Percentiles rank a stretch among this genome's conserved stretches.
These are phyloP conservation scores for Wallacemonas rigidus DNA, from an alignment of 208 protist species.

Conservation along the genomic window DNA sequence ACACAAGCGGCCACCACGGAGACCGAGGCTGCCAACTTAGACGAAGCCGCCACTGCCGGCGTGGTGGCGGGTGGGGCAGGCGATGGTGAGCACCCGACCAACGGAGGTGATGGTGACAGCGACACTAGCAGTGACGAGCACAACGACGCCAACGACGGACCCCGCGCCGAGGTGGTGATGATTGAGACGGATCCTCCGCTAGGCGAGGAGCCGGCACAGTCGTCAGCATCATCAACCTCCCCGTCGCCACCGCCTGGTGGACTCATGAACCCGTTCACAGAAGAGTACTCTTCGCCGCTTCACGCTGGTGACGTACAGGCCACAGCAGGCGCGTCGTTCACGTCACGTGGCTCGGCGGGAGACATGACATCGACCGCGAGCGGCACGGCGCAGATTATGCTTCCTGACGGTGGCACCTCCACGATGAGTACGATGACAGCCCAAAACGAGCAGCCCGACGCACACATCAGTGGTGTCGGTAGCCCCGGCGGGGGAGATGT, in stretches of 20 bases:
- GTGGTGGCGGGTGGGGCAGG: neutral
- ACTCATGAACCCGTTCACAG: neutral
- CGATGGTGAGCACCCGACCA: neutral
- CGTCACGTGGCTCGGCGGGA: neutral
- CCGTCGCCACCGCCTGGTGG: too few species aligned
- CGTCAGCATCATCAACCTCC: too few species aligned
- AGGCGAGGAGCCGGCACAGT: neutral
- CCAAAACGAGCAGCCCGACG: neutral
- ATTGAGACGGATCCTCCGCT: neutral
- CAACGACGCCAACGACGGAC: neutral
- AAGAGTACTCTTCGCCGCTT: slow-evolving; percentile 12
- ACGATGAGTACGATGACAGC: slow-evolving; percentile 7
- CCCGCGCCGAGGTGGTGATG: neutral
- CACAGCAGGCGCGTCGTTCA: neutral
- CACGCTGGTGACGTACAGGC: neutral
- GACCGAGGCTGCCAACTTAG: neutral
- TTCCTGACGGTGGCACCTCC: slow-evolving; percentile 7
- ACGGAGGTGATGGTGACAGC: neutral
- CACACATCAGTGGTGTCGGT: too few species aligned
- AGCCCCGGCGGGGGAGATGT: too few species aligned
- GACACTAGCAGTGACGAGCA: neutral
- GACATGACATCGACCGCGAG: slow-evolving; percentile 6
- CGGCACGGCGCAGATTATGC: slow-evolving; percentile 6
- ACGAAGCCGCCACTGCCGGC: neutral
- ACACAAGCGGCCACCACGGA: neutral